Evolutionary conservation across 1,284 basidiomycete species (phyloP).

Genomic region (Ceratobasidium sp.): DNA sequence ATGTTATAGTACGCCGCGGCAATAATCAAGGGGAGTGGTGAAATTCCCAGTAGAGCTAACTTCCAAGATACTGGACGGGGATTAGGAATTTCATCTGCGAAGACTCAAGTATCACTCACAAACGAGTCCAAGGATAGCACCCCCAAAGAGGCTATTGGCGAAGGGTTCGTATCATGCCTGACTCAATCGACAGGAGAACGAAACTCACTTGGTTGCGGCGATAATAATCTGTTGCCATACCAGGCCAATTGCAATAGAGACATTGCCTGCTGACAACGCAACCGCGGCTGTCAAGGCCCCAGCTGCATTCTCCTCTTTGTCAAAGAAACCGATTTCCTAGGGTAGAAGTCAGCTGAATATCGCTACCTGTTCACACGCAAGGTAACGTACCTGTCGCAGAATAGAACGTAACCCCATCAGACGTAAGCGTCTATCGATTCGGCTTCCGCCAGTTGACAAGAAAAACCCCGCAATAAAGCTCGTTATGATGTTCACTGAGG

Average conservation of each 20-base stretch:
- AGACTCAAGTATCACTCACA: conserved; percentile 56
- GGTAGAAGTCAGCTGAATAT: too few species aligned
- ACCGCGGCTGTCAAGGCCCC: conserved; percentile 60
- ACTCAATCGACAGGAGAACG: neutral
- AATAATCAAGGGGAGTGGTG: conserved; percentile 39
- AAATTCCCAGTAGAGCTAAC: conserved; percentile 32
- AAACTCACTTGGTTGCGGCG: conserved; percentile 52
- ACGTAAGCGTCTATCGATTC: conserved; percentile 50
- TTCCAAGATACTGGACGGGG: conserved; percentile 44
- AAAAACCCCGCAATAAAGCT: conserved; percentile 52
- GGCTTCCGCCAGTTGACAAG: conserved; percentile 54
- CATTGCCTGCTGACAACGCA: conserved; percentile 57
- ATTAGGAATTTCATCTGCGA: neutral
- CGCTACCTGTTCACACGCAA: too few species aligned
- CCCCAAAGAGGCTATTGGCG: conserved; percentile 55
- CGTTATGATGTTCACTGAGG: conserved; percentile 51
- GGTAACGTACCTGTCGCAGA: conserved; percentile 32
- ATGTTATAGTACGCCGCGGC: conserved; percentile 54
- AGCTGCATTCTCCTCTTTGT: conserved; percentile 55
- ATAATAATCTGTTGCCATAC: conserved; percentile 59
- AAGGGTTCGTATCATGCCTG: neutral
- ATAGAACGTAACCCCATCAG: conserved; percentile 16
- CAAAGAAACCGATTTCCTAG: conserved; percentile 57
- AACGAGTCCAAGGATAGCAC: conserved; percentile 58
- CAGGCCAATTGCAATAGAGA: conserved; percentile 59